These are phyloP conservation scores for Gaertneriomyces semiglobifer DNA, from an alignment of 192 early-diverging fungal genomes.

Conservation along the genomic window DNA sequence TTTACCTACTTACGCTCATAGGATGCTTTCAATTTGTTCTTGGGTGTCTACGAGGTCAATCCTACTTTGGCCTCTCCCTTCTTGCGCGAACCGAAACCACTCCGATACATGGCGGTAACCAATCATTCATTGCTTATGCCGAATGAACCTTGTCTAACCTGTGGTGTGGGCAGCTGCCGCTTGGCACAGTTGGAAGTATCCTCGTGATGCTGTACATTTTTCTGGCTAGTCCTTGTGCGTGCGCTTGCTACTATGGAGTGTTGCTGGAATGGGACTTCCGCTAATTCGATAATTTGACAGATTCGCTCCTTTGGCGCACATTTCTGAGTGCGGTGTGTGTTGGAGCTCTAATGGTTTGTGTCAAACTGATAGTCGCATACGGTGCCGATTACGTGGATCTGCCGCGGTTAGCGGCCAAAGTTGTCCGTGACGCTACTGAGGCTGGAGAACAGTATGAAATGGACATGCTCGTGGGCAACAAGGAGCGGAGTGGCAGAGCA, in stretches of 20 bases:
- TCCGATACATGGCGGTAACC: conserved; percentile 26
- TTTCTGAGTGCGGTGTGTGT: conserved; percentile 24
- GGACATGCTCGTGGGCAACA: conserved; percentile 8
- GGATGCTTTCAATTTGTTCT: conserved; percentile 87
- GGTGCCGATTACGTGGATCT: conserved; percentile 49
- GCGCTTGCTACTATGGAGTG: background rate
- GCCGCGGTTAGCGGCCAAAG: conserved; percentile 30
- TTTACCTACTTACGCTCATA: conserved; percentile 15
- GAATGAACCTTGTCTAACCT: background rate
- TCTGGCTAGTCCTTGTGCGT: conserved; percentile 34
- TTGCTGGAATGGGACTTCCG: background rate
- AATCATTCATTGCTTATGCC: background rate
- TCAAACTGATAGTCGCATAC: conserved; percentile 32
- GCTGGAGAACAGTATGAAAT: conserved; percentile 17
- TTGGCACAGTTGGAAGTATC: conserved; percentile 19
- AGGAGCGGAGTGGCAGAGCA: background rate
- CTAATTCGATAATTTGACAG: conserved; percentile 15
- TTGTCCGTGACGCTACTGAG: conserved; percentile 11
- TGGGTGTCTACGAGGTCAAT: conserved; percentile 60
- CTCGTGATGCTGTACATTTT: conserved; percentile 37
- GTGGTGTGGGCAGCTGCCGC: conserved; percentile 20
- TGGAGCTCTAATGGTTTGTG: conserved; percentile 12
- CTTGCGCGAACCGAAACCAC: conserved; percentile 9
- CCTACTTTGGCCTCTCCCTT: conserved; percentile 28
- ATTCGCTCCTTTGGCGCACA: conserved; percentile 21